Conservation (phyloP, 2,329 filamentous ascomycete species). For the Zalaria sp. region DNA sequence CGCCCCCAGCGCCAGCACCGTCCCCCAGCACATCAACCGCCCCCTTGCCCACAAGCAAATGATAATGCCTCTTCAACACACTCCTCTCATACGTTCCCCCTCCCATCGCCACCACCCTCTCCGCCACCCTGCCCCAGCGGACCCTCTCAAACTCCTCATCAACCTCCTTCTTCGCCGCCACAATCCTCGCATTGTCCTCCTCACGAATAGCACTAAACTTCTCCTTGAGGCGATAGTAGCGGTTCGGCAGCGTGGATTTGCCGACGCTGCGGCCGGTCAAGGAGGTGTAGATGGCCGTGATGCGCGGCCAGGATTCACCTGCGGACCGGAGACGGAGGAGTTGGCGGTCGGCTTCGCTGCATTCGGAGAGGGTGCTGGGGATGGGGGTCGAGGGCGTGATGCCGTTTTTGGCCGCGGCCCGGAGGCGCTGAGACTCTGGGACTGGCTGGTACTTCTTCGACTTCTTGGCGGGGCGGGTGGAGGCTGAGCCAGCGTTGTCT, state of each 20-base stretch:
- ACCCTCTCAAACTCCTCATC: conserved; percentile 24
- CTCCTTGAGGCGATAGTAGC: conserved; percentile 24
- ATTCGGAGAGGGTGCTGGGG: conserved; percentile 13
- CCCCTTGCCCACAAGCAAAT: background rate
- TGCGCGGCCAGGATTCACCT: conserved; percentile 12
- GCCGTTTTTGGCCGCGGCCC: background rate
- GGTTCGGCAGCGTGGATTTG: conserved; percentile 21
- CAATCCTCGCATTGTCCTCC: conserved; percentile 20
- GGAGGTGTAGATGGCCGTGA: conserved; percentile 12
- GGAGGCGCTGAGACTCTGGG: too few relatives aligned
- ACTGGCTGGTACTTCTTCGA: background rate
- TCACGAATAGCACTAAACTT: conserved; percentile 23
- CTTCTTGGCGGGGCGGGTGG: background rate
- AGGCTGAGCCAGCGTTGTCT: too few relatives aligned
- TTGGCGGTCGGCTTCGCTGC: conserved; percentile 13
- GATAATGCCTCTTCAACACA: background rate
- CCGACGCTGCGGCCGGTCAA: conserved; percentile 20
- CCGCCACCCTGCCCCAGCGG: conserved; percentile 25
- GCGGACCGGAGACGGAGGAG: conserved; percentile 15
- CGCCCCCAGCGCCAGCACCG: too few relatives aligned
- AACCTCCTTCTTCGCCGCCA: conserved; percentile 23
- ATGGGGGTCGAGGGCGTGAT: conserved; percentile 10
- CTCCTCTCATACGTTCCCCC: conserved; percentile 17
- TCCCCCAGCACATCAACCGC: too few relatives aligned
- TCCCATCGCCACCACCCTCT: conserved; percentile 16